Evolutionary conservation across 192 early-diverging fungal genomes (phyloP).

Genomic region (Umbelopsis isabellina): DNA sequence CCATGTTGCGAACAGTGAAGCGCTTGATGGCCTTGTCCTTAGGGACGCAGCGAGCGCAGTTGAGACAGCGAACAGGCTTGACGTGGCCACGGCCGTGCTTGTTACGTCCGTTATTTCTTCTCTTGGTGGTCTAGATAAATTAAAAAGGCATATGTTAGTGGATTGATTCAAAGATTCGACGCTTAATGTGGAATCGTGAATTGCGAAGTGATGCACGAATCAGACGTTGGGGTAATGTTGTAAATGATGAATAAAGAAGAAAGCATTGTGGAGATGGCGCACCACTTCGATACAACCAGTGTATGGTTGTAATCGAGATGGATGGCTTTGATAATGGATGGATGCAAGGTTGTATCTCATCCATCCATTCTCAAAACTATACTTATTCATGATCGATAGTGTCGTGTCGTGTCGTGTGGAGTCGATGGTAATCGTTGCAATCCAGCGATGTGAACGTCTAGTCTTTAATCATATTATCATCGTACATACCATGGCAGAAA

Average conservation of each 20-base stretch:
- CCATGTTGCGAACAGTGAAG: conserved; percentile 97
- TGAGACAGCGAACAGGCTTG: conserved; percentile 96
- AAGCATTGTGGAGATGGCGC: background rate
- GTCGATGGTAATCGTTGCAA: background rate
- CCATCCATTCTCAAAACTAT: background rate
- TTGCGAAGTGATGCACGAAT: no score
- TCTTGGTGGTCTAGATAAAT: conserved; percentile 85
- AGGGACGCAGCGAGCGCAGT: conserved; percentile 95
- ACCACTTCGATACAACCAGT: no score
- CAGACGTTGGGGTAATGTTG: no score
- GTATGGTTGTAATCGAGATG: background rate
- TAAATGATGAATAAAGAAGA: background rate
- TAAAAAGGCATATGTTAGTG: conserved; percentile 12
- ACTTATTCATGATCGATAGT: background rate
- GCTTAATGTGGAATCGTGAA: background rate
- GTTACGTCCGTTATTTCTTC: conserved; percentile 99
- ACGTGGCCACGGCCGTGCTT: conserved; percentile 98
- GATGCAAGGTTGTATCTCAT: background rate
- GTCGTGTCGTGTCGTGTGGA: background rate
- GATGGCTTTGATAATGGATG: background rate
- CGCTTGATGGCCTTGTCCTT: conserved; percentile 99
- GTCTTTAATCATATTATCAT: no score
- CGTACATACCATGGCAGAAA: conserved; percentile 15
- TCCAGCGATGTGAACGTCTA: no score
- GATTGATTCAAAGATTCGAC: background rate